Evolutionary conservation across 306 rosid genomes (phyloP).

Genomic region (Ormosia semicastrata): DNA sequence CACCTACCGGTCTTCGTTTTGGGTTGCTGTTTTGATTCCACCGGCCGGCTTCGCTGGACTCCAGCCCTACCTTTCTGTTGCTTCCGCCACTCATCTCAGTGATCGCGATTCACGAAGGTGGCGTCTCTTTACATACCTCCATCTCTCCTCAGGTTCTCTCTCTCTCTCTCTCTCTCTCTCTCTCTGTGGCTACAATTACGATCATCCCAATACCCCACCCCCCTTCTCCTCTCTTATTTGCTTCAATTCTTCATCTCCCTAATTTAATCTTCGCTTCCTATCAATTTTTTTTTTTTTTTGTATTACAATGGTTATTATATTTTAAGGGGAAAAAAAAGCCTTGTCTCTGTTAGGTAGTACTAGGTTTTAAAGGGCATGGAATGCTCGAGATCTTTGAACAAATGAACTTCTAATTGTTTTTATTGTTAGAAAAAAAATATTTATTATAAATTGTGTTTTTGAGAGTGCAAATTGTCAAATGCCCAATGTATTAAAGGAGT

Average conservation of each 20-base stretch:
- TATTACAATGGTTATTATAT: background rate
- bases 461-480: background rate
- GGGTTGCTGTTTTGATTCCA: background rate
- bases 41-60: background rate
- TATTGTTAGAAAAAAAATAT: background rate
- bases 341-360: background rate
- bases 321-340: background rate
- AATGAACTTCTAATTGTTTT: background rate
- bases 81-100: background rate
- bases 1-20: background rate
- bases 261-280: too few species aligned
- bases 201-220: too few species aligned
- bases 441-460: background rate
- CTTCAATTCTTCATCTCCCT: background rate
- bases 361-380: background rate
- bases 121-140: background rate
- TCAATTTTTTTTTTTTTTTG: background rate
- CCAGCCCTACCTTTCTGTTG: background rate
- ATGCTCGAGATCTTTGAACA: background rate
- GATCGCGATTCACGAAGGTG: background rate
- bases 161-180: background rate
- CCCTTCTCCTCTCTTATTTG: background rate
- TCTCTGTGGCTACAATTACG: too few species aligned
- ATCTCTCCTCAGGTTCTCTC: conserved; percentile 15
- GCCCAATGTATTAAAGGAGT: background rate